A percentile compares a stretch with the other conserved stretches of the same genome.
Conservation (phyloP, 148 eudicot genomes). For the Oxyria digyna region DNA sequence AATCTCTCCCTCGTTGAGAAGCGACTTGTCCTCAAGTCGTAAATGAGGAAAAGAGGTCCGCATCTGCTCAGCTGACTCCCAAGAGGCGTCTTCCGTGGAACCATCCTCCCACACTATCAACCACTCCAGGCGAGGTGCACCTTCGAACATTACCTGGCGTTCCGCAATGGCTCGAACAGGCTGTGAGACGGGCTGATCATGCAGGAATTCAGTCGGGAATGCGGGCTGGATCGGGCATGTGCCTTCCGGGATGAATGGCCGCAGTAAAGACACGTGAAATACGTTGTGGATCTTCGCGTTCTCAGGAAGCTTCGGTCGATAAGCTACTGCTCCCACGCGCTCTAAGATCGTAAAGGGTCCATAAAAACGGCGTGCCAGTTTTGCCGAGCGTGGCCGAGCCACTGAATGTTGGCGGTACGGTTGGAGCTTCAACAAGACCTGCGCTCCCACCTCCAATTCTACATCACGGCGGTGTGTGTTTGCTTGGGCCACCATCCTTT, state of each 20-base stretch:
- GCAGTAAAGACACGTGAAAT: not conserved
- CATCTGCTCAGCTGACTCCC: not conserved
- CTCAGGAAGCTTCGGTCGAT: not conserved
- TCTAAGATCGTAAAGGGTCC: too few species aligned
- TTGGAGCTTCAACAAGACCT: too few species aligned
- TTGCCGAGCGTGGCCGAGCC: too few species aligned
- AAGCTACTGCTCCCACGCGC: too few species aligned
- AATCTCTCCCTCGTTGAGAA: too few species aligned
- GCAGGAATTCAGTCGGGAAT: not conserved
- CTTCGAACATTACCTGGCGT: not conserved
- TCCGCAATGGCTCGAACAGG: not conserved
- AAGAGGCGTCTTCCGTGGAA: not conserved
- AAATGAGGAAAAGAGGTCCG: not conserved
- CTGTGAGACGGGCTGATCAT: not conserved
- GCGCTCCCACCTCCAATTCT: too few species aligned
- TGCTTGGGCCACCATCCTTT: too few species aligned
- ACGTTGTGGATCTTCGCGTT: not conserved
- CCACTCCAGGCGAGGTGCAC: not conserved
- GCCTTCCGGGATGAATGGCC: not conserved
- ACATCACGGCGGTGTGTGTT: too few species aligned
- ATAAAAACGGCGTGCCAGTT: too few species aligned
- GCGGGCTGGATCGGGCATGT: not conserved
- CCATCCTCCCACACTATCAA: not conserved
- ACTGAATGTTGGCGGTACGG: too few species aligned
- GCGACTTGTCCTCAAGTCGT: not conserved